Evolutionary conservation across 805 yeast genomes (phyloP).

Genomic region (Barnettozyma salicaria): DNA sequence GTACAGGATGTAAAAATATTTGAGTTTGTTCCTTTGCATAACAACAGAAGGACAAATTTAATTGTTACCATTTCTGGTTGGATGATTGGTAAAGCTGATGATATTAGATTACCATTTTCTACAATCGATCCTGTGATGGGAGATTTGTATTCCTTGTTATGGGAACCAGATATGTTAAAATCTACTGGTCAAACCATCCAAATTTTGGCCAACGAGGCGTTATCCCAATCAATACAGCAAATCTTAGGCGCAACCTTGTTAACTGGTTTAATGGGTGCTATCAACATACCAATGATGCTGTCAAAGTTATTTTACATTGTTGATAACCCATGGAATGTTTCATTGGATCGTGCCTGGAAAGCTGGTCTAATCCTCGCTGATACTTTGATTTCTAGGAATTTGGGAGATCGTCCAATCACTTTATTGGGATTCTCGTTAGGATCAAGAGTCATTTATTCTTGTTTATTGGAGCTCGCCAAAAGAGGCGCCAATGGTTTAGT

Average conservation of each 20-base stretch:
- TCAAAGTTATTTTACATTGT: slow-evolving; percentile 83
- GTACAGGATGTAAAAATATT: slow-evolving; percentile 91
- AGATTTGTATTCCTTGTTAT: slow-evolving; percentile 79
- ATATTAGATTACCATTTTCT: slow-evolving; percentile 90
- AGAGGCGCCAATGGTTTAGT: slow-evolving; percentile 82
- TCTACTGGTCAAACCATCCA: slow-evolving; percentile 95
- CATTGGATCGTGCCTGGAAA: slow-evolving; percentile 94
- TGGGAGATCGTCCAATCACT: slow-evolving; percentile 90
- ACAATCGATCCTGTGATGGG: slow-evolving; percentile 99
- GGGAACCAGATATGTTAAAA: slow-evolving; percentile 98
- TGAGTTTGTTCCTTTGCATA: slow-evolving; percentile 88
- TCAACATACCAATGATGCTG: slow-evolving; percentile 87
- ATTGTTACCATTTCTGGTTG: slow-evolving; percentile 92
- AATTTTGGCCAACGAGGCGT: slow-evolving; percentile 88
- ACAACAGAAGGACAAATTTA: slow-evolving; percentile 80
- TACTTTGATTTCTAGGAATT: slow-evolving; percentile 75
- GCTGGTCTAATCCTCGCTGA: slow-evolving; percentile 92
- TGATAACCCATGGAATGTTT: slow-evolving; percentile 98
- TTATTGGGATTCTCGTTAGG: slow-evolving; percentile 92
- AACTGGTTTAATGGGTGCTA: slow-evolving; percentile 85
- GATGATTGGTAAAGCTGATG: slow-evolving; percentile 95
- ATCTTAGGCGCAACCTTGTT: slow-evolving; percentile 86
- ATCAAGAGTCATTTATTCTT: slow-evolving; percentile 85
- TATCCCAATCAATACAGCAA: slow-evolving; percentile 91
- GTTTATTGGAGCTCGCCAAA: slow-evolving; percentile 78